Evolutionary conservation across 2,329 filamentous ascomycete species (phyloP), one percentile per base, ranked within the genome.

Genomic region (Ilyonectria destructans): DNA sequence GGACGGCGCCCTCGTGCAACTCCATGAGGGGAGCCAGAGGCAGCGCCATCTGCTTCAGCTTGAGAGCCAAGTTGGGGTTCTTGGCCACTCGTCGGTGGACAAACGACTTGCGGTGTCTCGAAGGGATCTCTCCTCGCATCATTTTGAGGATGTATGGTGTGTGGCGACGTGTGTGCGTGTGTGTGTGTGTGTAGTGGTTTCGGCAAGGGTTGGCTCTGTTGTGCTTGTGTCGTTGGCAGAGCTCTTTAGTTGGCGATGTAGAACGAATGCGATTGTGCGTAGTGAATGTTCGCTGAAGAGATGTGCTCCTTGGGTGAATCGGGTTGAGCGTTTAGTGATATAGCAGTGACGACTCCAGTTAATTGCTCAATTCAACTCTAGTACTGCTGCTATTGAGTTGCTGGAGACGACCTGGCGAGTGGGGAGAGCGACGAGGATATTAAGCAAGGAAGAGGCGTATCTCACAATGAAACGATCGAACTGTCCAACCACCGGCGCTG

Each of bases 11-110:
- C 2, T 87, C 88, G 23, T 85, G 84, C 71, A 91, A 81, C 80
- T 90, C 88, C 8, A 92, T 89, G 6, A 95, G 88, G 1, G 92
- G 91, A 0, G 88, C 86, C 26, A 95, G 88, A 23, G 85, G 85
- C 12, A 93, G 86, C 21, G 87, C 86, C 86, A 95, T 91, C 71
- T 92, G 87, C 26, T 82, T 76, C 65, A 95, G 85, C 77, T 94
- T 93, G 69, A 84, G 79, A 9, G 84, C 82, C 69, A 94, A 86
- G 7, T 80, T 84, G 0, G 87, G 86, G 80, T 86, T 86, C 67
- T 77, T 80, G 65, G 81, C 80, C 6, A 85, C 78, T 9, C 78
- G 76, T 56, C 79, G 77, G 56, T 75, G 78, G 52, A 67, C 65
- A 46, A 77, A 75, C 33, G 71, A 62, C 67, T 75, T 69, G 77